Conservation (phyloP, 1,284 basidiomycete genomes). For the Malassezia yamatoensis region DNA sequence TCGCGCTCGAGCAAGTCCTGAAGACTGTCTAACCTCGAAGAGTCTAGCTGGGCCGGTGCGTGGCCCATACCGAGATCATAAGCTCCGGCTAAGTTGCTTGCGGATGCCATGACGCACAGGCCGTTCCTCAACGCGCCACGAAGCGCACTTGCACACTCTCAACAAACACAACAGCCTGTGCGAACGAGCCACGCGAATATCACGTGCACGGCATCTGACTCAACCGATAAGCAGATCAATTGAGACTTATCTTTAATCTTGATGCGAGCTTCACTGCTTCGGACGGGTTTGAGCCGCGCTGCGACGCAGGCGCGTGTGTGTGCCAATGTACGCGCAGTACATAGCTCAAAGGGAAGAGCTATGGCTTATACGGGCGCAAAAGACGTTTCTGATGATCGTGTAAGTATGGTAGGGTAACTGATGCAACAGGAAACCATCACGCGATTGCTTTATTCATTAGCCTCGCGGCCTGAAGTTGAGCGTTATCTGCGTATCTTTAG, state of each 20-base stretch:
- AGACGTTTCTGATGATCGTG: conserved; percentile 11
- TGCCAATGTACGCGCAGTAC: neutral
- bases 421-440: conserved; percentile 40
- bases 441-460: conserved; percentile 45
- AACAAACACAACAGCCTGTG: conserved; percentile 2
- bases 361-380: neutral
- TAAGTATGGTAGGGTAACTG: neutral
- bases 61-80: neutral
- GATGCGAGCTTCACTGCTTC: conserved; percentile 6
- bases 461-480: conserved; percentile 47
- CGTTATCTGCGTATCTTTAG: conserved; percentile 47
- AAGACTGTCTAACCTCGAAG: conserved; percentile 31
- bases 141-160: neutral
- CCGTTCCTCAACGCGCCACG: neutral
- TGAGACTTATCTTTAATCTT: neutral
- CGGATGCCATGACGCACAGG: neutral
- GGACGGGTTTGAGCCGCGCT: neutral
- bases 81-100: neutral
- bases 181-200: neutral
- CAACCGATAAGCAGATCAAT: neutral
- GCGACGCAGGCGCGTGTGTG: neutral
- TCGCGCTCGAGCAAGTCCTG: conserved; percentile 40
- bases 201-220: conserved; percentile 2
- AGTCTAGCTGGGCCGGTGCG: neutral
- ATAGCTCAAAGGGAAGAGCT: neutral